A percentile compares a stretch with the other conserved stretches of the same genome.
These are phyloP conservation scores for Clarkia xantiana DNA, from an alignment of 345 rosid genomes.

Conservation along the genomic window DNA sequence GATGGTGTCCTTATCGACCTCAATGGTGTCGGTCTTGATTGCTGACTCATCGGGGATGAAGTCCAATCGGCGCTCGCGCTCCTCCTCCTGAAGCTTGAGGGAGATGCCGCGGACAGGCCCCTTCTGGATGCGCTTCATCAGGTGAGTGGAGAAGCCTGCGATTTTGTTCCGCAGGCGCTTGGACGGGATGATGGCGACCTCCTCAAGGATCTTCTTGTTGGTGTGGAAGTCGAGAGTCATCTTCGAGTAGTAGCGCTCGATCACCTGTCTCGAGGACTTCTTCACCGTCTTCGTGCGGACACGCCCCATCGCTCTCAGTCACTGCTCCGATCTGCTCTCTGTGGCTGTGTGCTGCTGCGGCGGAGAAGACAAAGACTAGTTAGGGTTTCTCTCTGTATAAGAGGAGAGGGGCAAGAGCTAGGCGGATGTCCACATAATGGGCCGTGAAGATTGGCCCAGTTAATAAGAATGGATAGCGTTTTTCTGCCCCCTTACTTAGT, in stretches of 20 bases:
- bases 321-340: too few relatives aligned
- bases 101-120: slow-evolving; percentile 83
- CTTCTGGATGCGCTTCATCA: slow-evolving; percentile 61
- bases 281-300: slow-evolving; percentile 73
- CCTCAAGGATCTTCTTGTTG: slow-evolving; percentile 64
- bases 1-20: slow-evolving; percentile 52
- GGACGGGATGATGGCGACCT: slow-evolving; percentile 71
- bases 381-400: too few relatives aligned
- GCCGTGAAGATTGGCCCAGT: too few relatives aligned
- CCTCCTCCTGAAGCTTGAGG: slow-evolving; percentile 62
- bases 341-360: too few relatives aligned
- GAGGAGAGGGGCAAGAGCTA: too few relatives aligned
- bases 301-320: slow-evolving; percentile 38
- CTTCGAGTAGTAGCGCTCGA: slow-evolving; percentile 60
- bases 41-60: slow-evolving; percentile 72
- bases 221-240: slow-evolving; percentile 76
- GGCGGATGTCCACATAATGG: too few relatives aligned
- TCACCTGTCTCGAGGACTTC: slow-evolving; percentile 65
- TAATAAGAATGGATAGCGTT: too few relatives aligned
- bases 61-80: slow-evolving; percentile 81
- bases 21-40: slow-evolving; percentile 32
- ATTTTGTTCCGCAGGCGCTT: slow-evolving; percentile 72
- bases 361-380: too few relatives aligned
- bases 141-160: slow-evolving; percentile 14
- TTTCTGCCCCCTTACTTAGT: too few relatives aligned